Percentiles rank a stretch among this genome's conserved stretches.
Conservation (phyloP, 2,329 filamentous ascomycete species). For the Phialophora expanda region DNA sequence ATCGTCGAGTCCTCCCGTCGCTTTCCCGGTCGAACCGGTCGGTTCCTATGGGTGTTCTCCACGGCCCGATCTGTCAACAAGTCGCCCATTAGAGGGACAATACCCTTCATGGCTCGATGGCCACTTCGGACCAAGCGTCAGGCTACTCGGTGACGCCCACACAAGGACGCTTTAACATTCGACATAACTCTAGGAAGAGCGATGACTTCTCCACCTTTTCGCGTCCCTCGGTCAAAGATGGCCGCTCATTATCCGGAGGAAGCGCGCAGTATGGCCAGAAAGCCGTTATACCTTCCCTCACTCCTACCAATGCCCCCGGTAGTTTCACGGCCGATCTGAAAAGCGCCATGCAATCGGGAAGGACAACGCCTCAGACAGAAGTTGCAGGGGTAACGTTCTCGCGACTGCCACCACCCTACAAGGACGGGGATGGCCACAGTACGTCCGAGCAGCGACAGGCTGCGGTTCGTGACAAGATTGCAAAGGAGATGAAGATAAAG, state of each 20-base stretch:
- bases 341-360: conserved; percentile 68
- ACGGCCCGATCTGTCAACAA: conserved; percentile 4
- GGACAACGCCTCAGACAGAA: conserved; percentile 56
- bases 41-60: conserved; percentile 11
- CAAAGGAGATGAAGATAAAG: conserved; percentile 97
- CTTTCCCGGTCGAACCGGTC: conserved; percentile 16
- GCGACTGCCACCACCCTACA: conserved; percentile 39
- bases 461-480: conserved; percentile 79
- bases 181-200: conserved; percentile 38
- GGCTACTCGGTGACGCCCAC: conserved; percentile 44
- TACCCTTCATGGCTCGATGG: conserved; percentile 40
- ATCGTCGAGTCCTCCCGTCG: background rate
- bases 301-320: conserved; percentile 66
- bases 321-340: conserved; percentile 90
- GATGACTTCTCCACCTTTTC: conserved; percentile 47
- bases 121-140: conserved; percentile 38
- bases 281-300: conserved; percentile 66
- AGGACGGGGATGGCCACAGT: conserved; percentile 66
- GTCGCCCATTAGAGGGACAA: conserved; percentile 21
- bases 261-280: conserved; percentile 67
- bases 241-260: conserved; percentile 61
- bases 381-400: conserved; percentile 20
- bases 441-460: conserved; percentile 75
- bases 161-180: conserved; percentile 38
- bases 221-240: conserved; percentile 53